Conservation (phyloP, 495 filamentous ascomycete genomes). For the Neurospora hispaniola region DNA sequence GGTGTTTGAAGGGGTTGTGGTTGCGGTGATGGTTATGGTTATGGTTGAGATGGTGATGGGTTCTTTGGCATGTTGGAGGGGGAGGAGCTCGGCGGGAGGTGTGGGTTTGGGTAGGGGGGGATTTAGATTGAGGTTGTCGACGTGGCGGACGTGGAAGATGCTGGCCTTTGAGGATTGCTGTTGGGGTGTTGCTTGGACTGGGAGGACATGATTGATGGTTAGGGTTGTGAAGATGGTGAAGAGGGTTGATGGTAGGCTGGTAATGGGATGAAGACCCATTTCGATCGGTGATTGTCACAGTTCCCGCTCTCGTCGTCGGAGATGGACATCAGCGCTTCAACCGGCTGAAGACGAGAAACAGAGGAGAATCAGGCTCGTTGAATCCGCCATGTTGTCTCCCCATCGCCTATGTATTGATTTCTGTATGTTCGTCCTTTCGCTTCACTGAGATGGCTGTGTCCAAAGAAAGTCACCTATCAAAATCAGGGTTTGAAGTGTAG, state of each 20-base stretch:
- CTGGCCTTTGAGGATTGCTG: no score
- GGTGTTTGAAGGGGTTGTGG: slow-evolving; percentile 13
- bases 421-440: background rate
- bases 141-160: no score
- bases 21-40: slow-evolving; percentile 17
- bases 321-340: background rate
- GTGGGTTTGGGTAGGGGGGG: background rate
- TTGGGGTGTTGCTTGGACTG: background rate
- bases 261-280: background rate
- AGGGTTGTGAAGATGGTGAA: background rate
- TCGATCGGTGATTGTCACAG: background rate
- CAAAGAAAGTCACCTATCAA: background rate
- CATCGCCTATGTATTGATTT: background rate
- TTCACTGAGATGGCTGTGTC: background rate
- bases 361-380: background rate
- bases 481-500: background rate
- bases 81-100: background rate
- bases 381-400: background rate
- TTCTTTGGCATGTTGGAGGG: background rate
- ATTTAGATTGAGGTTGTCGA: no score
- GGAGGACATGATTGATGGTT: background rate
- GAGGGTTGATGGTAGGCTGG: no score
- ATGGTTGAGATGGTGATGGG: slow-evolving; percentile 1
- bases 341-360: background rate
- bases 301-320: background rate